Conservation (phyloP, 495 filamentous ascomycete genomes). For the Glarea lozoyensis region DNA sequence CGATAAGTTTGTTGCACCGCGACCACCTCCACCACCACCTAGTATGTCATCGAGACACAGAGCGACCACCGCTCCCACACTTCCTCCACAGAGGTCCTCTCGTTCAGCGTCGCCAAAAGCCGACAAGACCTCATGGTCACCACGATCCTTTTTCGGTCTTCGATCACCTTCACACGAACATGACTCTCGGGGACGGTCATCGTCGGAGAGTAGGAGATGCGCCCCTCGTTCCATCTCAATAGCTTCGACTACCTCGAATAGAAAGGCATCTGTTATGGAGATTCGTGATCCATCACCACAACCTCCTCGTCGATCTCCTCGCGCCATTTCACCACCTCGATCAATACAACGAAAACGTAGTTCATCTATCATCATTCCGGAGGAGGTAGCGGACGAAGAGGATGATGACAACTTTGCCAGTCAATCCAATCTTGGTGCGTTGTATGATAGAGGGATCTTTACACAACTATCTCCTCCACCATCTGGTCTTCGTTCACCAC, state of each 20-base stretch:
- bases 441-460: slow-evolving; percentile 26
- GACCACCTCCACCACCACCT: slow-evolving; percentile 44
- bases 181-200: slow-evolving; percentile 13
- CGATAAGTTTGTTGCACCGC: slow-evolving; percentile 64
- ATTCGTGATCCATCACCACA: slow-evolving; percentile 10
- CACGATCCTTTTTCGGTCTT: slow-evolving; percentile 16
- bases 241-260: too few species aligned
- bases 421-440: slow-evolving; percentile 28
- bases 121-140: slow-evolving; percentile 16
- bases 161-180: slow-evolving; percentile 7
- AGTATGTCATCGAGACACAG: slow-evolving; percentile 32
- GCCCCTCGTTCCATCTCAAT: too few species aligned
- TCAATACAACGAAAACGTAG: too few species aligned
- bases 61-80: slow-evolving; percentile 46
- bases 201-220: slow-evolving; percentile 7
- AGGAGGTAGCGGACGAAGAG: slow-evolving; percentile 42
- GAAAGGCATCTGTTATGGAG: slow-evolving; percentile 8
- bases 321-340: too few species aligned
- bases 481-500: neutral
- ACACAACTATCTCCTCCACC: slow-evolving; percentile 42
- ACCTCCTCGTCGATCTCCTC: slow-evolving; percentile 7
- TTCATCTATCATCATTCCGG: slow-evolving; percentile 32
- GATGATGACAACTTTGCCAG: slow-evolving; percentile 48
- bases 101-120: slow-evolving; percentile 38
- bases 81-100: slow-evolving; percentile 35